phyloP scores from a whole-genome alignment of 805 yeast genomes.

The Zygoascus biomembranicola region DNA sequence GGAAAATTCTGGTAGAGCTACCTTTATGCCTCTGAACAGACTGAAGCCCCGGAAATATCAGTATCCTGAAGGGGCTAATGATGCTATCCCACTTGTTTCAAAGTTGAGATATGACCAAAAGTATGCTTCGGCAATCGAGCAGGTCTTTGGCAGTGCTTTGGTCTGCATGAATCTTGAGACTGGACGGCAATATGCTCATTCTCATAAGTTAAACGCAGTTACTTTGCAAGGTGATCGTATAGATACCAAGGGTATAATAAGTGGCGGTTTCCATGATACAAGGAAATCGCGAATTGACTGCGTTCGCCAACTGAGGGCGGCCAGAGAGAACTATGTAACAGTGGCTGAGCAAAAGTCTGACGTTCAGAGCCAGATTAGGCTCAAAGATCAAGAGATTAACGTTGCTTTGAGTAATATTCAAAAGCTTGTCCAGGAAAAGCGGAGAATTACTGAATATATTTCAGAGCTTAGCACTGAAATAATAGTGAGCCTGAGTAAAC shows the following conservation, averaged over 20 bases:
- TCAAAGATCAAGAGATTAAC: conserved; percentile 46
- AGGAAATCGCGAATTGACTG: conserved; percentile 64
- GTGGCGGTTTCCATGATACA: conserved; percentile 80
- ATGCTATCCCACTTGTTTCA: conserved; percentile 68
- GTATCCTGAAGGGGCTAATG: conserved; percentile 56
- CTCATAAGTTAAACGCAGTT: conserved; percentile 59
- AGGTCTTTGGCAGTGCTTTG: conserved; percentile 73
- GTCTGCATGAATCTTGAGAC: conserved; percentile 62
- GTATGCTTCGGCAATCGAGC: conserved; percentile 60
- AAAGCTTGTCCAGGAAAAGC: conserved; percentile 21
- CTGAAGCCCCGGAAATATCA: conserved; percentile 34
- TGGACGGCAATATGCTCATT: conserved; percentile 60
- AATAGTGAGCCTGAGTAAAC: not conserved
- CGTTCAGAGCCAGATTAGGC: conserved; percentile 33
- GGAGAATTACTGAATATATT: conserved; percentile 4
- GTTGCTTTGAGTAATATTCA: conserved; percentile 39
- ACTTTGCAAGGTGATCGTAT: conserved; percentile 91
- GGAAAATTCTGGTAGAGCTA: conserved; percentile 71
- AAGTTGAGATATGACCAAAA: conserved; percentile 56
- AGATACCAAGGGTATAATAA: conserved; percentile 72
- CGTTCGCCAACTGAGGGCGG: conserved; percentile 46
- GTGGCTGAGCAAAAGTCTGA: conserved; percentile 34
- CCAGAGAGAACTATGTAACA: conserved; percentile 40
- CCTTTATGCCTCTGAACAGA: conserved; percentile 84
- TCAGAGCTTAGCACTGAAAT: conserved; percentile 18